Percentiles rank a stretch among this genome's conserved stretches.
Evolutionary conservation across 257 asterid genomes (phyloP).

Genomic region (Nicotiana attenuata): DNA sequence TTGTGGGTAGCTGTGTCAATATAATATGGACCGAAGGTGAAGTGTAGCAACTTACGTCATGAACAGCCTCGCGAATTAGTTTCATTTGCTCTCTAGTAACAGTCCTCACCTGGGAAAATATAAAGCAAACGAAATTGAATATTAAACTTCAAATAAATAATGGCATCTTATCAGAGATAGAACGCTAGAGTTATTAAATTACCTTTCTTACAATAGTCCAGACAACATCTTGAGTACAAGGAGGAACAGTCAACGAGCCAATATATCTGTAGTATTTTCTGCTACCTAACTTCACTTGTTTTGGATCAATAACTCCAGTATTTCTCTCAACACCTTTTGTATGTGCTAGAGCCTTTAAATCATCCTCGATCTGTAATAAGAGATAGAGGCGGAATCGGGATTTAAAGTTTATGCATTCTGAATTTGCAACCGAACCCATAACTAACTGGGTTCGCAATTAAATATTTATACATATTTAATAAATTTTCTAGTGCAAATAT

Average conservation of each 20-base stretch:
- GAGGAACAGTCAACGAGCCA: conserved; percentile 72
- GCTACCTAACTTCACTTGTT: conserved; percentile 37
- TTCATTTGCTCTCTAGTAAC: conserved; percentile 45
- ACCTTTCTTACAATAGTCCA: conserved; percentile 60
- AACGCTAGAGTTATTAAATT: neutral
- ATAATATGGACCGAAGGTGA: no score
- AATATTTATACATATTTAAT: no score
- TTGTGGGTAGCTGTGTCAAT: no score
- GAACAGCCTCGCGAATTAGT: conserved; percentile 54
- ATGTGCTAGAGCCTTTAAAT: conserved; percentile 24
- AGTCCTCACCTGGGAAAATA: conserved; percentile 44
- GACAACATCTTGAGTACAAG: conserved; percentile 46
- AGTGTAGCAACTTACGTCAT: conserved; percentile 33
- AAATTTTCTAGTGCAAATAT: no score
- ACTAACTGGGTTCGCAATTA: no score
- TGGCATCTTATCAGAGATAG: neutral
- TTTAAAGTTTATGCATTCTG: no score
- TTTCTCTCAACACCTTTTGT: conserved; percentile 17
- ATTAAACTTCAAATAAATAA: neutral
- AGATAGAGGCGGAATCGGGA: no score
- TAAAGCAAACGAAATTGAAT: neutral
- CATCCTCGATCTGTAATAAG: conserved; percentile 23
- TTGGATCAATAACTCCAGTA: conserved; percentile 39
- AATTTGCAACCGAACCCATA: no score
- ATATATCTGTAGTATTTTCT: conserved; percentile 49